Conservation (phyloP, 805 yeast species). For the Myxozyma vanderwaltii region DNA sequence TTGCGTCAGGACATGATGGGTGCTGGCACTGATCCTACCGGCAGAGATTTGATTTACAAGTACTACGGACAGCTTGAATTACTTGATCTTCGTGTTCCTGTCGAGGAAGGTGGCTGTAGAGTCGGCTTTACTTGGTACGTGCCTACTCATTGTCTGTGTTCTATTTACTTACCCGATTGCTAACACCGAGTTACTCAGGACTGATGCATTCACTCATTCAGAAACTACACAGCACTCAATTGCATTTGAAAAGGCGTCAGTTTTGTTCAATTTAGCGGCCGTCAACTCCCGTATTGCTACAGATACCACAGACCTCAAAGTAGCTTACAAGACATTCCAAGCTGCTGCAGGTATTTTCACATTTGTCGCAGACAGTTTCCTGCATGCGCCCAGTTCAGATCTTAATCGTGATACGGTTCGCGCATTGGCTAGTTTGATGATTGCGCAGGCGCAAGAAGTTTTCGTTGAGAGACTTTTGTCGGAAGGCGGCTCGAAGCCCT, state of each 20-base stretch:
- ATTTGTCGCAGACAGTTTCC: constrained; percentile 73
- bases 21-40: constrained; percentile 47
- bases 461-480: constrained; percentile 64
- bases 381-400: constrained; percentile 86
- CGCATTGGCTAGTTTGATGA: constrained; percentile 63
- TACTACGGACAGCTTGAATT: constrained; percentile 84
- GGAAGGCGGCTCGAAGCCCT: constrained; percentile 53
- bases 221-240: constrained; percentile 68
- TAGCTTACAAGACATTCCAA: constrained; percentile 62
- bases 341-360: constrained; percentile 77
- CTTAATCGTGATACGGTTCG: constrained; percentile 66
- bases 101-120: constrained; percentile 55
- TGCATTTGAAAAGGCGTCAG: constrained; percentile 87
- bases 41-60: constrained; percentile 59
- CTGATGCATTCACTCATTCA: constrained; percentile 62
- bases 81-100: constrained; percentile 74
- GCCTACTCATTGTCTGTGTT: neutral
- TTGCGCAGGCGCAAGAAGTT: constrained; percentile 88
- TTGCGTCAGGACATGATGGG: constrained; percentile 63
- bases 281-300: constrained; percentile 52
- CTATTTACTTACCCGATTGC: neutral
- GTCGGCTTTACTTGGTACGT: constrained; percentile 69
- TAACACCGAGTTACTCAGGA: constrained; percentile 4
- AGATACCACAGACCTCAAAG: constrained; percentile 52
- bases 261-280: constrained; percentile 76